A percentile compares a stretch with the other conserved stretches of the same genome.
Evolutionary conservation across 345 rosid genomes (phyloP).

Genomic region (Euclidium syriacum): DNA sequence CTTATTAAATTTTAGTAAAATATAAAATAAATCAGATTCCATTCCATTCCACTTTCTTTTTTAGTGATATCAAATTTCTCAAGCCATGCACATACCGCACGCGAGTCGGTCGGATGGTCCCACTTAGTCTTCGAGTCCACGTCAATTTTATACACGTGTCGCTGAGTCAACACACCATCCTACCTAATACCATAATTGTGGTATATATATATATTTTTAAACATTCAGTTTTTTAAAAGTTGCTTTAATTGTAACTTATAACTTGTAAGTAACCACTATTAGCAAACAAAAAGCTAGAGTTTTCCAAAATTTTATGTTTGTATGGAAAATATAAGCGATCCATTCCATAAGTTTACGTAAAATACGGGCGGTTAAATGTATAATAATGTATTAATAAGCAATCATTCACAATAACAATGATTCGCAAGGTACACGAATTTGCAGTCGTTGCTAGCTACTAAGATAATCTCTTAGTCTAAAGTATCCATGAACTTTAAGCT

Average conservation of each 20-base stretch:
- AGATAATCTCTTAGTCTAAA: too few relatives aligned
- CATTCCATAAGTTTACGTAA: too few relatives aligned
- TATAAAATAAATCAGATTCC: conserved; percentile 6
- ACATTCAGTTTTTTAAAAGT: background rate
- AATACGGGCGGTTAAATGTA: too few relatives aligned
- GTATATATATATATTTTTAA: background rate
- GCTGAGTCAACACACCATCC: conserved; percentile 9
- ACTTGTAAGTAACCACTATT: background rate
- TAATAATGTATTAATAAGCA: too few relatives aligned
- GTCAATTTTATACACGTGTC: conserved; percentile 7
- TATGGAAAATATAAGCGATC: too few relatives aligned
- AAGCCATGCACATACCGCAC: conserved; percentile 19
- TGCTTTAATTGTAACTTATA: background rate
- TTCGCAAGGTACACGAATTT: too few relatives aligned
- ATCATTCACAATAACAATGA: too few relatives aligned
- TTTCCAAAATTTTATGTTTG: too few relatives aligned
- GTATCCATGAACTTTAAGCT: too few relatives aligned
- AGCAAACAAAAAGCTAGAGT: too few relatives aligned
- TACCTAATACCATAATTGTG: conserved; percentile 4
- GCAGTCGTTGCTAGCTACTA: too few relatives aligned
- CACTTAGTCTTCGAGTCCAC: conserved; percentile 11
- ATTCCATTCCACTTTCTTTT: conserved; percentile 14
- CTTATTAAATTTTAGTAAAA: background rate
- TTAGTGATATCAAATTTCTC: background rate
- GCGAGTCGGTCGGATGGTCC: conserved; percentile 26